Percentiles rank a stretch among this genome's conserved stretches.
Conservation (phyloP, 768 basidiomycete genomes). For the Serendipita vermifera region DNA sequence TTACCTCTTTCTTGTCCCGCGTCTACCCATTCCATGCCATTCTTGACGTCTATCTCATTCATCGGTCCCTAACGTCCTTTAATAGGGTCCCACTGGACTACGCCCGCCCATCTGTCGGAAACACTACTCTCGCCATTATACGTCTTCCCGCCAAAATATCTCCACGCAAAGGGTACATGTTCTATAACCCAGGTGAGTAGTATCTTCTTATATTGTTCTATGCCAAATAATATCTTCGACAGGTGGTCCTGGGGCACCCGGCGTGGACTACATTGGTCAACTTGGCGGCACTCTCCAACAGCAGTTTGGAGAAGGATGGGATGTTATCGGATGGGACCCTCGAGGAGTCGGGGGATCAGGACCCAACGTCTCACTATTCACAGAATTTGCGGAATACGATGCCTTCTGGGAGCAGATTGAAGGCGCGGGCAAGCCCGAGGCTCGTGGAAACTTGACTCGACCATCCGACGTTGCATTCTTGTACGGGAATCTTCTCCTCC, state of each 20-base stretch:
- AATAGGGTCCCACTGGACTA: conserved; percentile 4
- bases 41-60: too few relatives aligned
- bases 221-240: not conserved
- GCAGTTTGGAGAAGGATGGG: not conserved
- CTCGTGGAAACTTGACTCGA: conserved; percentile 1
- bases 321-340: conserved; percentile 4
- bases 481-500: not conserved
- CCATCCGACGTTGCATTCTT: not conserved
- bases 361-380: not conserved
- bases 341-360: not conserved
- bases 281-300: not conserved
- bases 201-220: not conserved
- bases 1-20: too few relatives aligned
- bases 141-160: not conserved
- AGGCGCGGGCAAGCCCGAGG: not conserved
- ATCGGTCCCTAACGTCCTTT: too few relatives aligned
- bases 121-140: not conserved
- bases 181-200: conserved; percentile 1
- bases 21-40: too few relatives aligned
- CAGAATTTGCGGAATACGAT: not conserved
- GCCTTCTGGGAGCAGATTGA: not conserved
- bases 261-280: not conserved
- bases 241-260: not conserved
- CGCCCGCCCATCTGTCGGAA: not conserved
- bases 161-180: not conserved